phyloP scores from a whole-genome alignment of 2,329 filamentous ascomycete species.

The Colletotrichum zoysiae region DNA sequence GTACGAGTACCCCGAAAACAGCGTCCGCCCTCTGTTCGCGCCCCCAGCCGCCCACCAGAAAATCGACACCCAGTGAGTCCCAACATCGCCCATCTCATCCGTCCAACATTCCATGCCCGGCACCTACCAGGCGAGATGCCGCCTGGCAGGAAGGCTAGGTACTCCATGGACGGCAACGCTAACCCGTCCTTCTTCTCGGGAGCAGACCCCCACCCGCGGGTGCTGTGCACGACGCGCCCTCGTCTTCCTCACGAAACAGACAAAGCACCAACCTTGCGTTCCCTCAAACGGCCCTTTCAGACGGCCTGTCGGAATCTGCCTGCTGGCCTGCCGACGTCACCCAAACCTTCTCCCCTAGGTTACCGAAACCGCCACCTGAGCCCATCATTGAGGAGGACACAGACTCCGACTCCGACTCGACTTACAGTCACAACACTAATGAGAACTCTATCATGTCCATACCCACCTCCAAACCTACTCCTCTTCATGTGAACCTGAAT shows the following conservation, averaged over 20 bases:
- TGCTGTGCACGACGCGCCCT: conserved; percentile 42
- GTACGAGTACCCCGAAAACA: conserved; percentile 65
- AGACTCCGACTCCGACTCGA: conserved; percentile 51
- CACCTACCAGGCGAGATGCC: not conserved
- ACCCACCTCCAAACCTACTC: conserved; percentile 62
- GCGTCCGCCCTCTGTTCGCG: conserved; percentile 39
- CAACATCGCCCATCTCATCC: conserved; percentile 10
- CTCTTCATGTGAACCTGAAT: conserved; percentile 66
- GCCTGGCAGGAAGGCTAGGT: conserved; percentile 17
- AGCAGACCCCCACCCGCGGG: conserved; percentile 34
- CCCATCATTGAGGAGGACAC: conserved; percentile 51
- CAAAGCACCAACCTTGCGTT: conserved; percentile 57
- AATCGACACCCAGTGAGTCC: conserved; percentile 40
- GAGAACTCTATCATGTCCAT: conserved; percentile 60
- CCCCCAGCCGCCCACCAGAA: conserved; percentile 38
- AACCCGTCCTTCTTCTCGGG: conserved; percentile 18
- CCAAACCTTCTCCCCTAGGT: conserved; percentile 44
- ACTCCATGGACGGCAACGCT: conserved; percentile 11
- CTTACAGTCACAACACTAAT: conserved; percentile 53
- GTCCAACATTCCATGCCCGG: not conserved
- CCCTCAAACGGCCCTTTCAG: conserved; percentile 58
- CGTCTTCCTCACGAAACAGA: conserved; percentile 53
- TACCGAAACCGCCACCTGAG: conserved; percentile 37
- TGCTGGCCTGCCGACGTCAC: conserved; percentile 57
- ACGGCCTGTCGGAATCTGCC: conserved; percentile 59